These are phyloP conservation scores for Pseudevernia furfuracea DNA, from an alignment of 495 filamentous ascomycete genomes.

Conservation along the genomic window DNA sequence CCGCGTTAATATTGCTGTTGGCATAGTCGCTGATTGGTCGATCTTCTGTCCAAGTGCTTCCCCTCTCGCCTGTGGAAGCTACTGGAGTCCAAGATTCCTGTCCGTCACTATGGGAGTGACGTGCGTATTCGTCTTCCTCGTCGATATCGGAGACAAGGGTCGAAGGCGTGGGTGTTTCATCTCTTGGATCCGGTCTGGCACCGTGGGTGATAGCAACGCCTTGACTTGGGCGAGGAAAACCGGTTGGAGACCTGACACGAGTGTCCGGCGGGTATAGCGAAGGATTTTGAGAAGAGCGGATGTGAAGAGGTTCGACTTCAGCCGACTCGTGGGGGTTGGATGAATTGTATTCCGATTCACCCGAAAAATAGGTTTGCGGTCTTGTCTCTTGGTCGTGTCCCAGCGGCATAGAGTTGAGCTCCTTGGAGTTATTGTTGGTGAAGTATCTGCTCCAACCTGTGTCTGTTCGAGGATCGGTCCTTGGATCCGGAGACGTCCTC, in stretches of 20 bases:
- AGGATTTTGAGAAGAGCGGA: constrained; percentile 23
- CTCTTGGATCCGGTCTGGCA: constrained; percentile 9
- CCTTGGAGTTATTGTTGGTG: constrained; percentile 43
- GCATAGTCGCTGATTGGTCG: constrained; percentile 6
- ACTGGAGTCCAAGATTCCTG: constrained; percentile 26
- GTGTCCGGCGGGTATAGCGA: constrained; percentile 15
- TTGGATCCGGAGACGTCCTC: constrained; percentile 23
- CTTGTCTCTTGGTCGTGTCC: constrained; percentile 17
- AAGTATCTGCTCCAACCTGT: constrained; percentile 59
- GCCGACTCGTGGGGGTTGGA: constrained; percentile 26
- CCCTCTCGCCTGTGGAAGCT: constrained; percentile 15
- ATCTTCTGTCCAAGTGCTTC: constrained; percentile 20
- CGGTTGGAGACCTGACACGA: constrained; percentile 17
- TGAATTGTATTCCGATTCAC: constrained; percentile 25
- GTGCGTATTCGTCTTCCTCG: constrained; percentile 23
- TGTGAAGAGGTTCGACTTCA: constrained; percentile 25
- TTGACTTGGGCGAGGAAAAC: constrained; percentile 19
- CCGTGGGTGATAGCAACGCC: constrained; percentile 22
- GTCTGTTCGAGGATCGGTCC: constrained; percentile 43
- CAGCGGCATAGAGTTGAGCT: constrained; percentile 31
- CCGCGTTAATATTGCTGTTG: background rate
- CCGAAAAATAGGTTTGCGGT: constrained; percentile 30
- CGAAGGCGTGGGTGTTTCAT: constrained; percentile 24
- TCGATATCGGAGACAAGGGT: constrained; percentile 27
- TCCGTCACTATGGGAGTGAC: constrained; percentile 23